Evolutionary conservation across 1,139 yeast genomes (phyloP).

Genomic region (Zygoascus sp.): DNA sequence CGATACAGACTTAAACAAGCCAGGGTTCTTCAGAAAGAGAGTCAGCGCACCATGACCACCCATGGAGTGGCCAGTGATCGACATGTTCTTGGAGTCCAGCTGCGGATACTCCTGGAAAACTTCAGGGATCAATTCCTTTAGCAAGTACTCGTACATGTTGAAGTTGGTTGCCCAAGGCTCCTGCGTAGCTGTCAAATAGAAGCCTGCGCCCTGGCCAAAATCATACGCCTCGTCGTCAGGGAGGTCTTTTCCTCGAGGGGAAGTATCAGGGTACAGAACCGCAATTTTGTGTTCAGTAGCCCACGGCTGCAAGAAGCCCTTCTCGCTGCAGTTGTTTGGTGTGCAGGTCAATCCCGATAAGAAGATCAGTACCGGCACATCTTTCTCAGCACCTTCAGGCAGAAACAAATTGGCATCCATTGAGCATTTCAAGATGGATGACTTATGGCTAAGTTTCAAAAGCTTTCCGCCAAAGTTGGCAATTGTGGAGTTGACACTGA

Average conservation of each 20-base stretch:
- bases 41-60: slow-evolving; percentile 94
- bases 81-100: slow-evolving; percentile 55
- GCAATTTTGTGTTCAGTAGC: slow-evolving; percentile 84
- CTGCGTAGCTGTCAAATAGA: slow-evolving; percentile 78
- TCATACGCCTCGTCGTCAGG: slow-evolving; percentile 82
- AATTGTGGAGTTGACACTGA: slow-evolving; percentile 39
- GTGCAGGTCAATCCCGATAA: slow-evolving; percentile 91
- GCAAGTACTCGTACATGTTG: slow-evolving; percentile 81
- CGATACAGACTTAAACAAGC: slow-evolving; percentile 70
- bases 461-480: slow-evolving; percentile 72
- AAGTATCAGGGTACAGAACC: slow-evolving; percentile 90
- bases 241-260: slow-evolving; percentile 87
- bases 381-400: slow-evolving; percentile 51
- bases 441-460: slow-evolving; percentile 68
- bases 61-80: slow-evolving; percentile 95
- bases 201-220: slow-evolving; percentile 94
- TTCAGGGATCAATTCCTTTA: slow-evolving; percentile 59
- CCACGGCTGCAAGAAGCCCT: slow-evolving; percentile 80
- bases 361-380: slow-evolving; percentile 70
- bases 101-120: slow-evolving; percentile 44
- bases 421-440: slow-evolving; percentile 56
- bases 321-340: slow-evolving; percentile 91
- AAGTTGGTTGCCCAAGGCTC: slow-evolving; percentile 70
- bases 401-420: slow-evolving; percentile 83
- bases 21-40: slow-evolving; percentile 70